Conservation (phyloP, 257 asterid species). For the Perilla frutescens region DNA sequence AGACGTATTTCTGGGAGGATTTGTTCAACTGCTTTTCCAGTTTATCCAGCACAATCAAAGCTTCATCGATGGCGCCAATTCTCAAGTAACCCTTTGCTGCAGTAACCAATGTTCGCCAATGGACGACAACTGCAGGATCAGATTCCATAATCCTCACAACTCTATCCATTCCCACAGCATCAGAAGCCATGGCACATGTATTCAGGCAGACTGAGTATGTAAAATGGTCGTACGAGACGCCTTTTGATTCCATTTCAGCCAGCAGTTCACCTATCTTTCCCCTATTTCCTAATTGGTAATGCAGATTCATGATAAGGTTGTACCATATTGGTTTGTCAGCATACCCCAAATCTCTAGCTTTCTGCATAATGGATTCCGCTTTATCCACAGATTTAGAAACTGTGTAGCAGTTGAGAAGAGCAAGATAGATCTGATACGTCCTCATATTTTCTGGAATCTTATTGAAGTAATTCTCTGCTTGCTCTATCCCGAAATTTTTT, state of each 20-base stretch:
- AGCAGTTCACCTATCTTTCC: conserved; percentile 49
- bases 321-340: conserved; percentile 57
- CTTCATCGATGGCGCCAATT: conserved; percentile 57
- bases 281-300: conserved; percentile 45
- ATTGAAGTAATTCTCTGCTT: conserved; percentile 56
- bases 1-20: conserved; percentile 6
- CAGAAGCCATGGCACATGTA: conserved; percentile 57
- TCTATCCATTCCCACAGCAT: conserved; percentile 60
- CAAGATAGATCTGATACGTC: conserved; percentile 41
- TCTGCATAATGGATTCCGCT: conserved; percentile 71
- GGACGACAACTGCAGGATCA: conserved; percentile 30
- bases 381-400: conserved; percentile 56
- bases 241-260: conserved; percentile 63
- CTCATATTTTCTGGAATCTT: conserved; percentile 49
- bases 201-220: conserved; percentile 51
- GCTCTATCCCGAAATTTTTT: conserved; percentile 56
- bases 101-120: conserved; percentile 45
- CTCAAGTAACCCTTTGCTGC: conserved; percentile 57
- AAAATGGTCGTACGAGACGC: conserved; percentile 49
- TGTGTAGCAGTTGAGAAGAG: conserved; percentile 74
- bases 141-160: conserved; percentile 53
- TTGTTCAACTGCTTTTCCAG: conserved; percentile 44
- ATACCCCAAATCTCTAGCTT: conserved; percentile 57
- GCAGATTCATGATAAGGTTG: conserved; percentile 69
- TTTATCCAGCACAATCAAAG: conserved; percentile 44